Conservation (phyloP, 352 stramenopile species). For the Globisporangium cystogenes region DNA sequence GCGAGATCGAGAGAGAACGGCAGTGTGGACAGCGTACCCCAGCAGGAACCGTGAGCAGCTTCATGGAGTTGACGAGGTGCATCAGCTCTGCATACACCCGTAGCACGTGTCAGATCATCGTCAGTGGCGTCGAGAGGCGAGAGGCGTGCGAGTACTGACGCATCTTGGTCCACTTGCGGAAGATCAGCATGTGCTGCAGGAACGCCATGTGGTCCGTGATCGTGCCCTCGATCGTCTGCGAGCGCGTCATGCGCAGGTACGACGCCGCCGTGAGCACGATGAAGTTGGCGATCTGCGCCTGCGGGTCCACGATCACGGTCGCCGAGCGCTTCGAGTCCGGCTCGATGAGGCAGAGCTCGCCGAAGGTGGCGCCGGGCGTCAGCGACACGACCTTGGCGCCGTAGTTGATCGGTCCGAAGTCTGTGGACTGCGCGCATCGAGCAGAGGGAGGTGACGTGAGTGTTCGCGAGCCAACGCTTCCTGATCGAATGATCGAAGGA, state of each 20-base stretch:
- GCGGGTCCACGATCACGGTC: slow-evolving; percentile 68
- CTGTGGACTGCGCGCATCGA: slow-evolving; percentile 17
- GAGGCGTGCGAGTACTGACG: slow-evolving; percentile 20
- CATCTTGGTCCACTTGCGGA: slow-evolving; percentile 82
- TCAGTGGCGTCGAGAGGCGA: not conserved
- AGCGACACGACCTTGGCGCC: slow-evolving; percentile 69
- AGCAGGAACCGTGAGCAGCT: slow-evolving; percentile 52
- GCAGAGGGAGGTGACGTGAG: not conserved
- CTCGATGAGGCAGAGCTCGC: slow-evolving; percentile 82
- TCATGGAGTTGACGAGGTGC: slow-evolving; percentile 83
- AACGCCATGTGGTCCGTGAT: slow-evolving; percentile 85
- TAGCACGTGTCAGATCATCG: not conserved
- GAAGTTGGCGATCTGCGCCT: slow-evolving; percentile 70
- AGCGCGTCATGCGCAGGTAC: slow-evolving; percentile 79
- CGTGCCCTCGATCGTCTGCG: slow-evolving; percentile 73
- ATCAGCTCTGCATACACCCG: slow-evolving; percentile 58
- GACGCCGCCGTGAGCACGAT: slow-evolving; percentile 79
- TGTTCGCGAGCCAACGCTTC: no score
- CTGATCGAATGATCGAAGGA: not conserved
- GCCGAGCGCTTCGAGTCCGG: slow-evolving; percentile 81
- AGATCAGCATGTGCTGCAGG: slow-evolving; percentile 73
- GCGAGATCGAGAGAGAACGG: not conserved
- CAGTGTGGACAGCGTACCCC: slow-evolving; percentile 19
- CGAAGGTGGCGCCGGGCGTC: slow-evolving; percentile 72
- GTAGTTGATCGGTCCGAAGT: slow-evolving; percentile 32